Conservation (phyloP, 371 early-diverging fungal genomes). For the Funneliformis caledonium region DNA sequence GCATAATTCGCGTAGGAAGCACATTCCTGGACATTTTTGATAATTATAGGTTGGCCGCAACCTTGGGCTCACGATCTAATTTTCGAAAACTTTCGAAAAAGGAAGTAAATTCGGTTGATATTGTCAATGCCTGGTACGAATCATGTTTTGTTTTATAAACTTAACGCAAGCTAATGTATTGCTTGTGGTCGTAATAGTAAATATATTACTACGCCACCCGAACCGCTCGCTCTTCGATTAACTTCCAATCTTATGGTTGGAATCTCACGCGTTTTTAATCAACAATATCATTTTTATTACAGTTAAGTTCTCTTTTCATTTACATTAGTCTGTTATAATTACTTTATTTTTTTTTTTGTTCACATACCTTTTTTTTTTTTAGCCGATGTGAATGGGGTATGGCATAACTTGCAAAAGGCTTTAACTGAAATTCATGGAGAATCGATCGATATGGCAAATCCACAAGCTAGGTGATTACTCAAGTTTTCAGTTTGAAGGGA, state of each 20-base stretch:
- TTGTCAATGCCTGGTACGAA: slow-evolving; percentile 50
- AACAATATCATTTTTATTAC: slow-evolving; percentile 54
- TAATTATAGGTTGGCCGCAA: slow-evolving; percentile 52
- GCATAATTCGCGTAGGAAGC: not conserved
- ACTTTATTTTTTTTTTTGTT: not conserved
- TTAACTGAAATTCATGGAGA: slow-evolving; percentile 7
- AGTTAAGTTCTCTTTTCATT: slow-evolving; percentile 20
- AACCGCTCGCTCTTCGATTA: slow-evolving; percentile 61
- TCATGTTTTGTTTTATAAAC: not conserved
- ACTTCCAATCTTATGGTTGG: slow-evolving; percentile 61
- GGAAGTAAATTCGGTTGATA: slow-evolving; percentile 48
- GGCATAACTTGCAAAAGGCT: slow-evolving; percentile 15
- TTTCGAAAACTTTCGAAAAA: slow-evolving; percentile 50
- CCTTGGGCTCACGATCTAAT: slow-evolving; percentile 48
- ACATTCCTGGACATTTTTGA: not conserved
- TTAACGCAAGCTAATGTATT: not conserved
- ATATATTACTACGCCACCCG: slow-evolving; percentile 53
- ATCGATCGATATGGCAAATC: slow-evolving; percentile 19
- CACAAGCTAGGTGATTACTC: slow-evolving; percentile 32
- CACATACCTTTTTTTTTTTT: not conserved
- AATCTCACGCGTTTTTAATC: slow-evolving; percentile 53
- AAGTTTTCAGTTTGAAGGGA: not conserved
- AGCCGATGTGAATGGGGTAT: slow-evolving; percentile 35
- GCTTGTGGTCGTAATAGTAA: slow-evolving; percentile 39
- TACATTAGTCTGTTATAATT: not conserved